These are phyloP conservation scores for Pseudovirgaria hyperparasitica DNA, from an alignment of 2,329 filamentous ascomycete genomes.

Conservation along the genomic window DNA sequence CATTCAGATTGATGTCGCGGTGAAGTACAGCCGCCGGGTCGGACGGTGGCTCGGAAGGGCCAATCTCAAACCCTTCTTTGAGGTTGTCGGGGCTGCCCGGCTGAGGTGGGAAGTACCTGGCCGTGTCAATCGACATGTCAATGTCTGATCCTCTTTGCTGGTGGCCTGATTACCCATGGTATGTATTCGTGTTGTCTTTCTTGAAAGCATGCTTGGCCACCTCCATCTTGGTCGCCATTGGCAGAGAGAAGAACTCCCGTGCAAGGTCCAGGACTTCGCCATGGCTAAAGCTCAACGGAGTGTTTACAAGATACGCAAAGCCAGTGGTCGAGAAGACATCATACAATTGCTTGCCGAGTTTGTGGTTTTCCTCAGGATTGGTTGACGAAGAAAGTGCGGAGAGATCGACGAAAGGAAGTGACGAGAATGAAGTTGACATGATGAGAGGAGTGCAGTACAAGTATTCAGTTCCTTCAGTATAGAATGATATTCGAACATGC, in stretches of 20 bases:
- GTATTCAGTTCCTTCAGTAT: background rate
- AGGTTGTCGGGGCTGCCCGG: constrained; percentile 28
- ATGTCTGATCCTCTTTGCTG: background rate
- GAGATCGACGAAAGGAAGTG: constrained; percentile 31
- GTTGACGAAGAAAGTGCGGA: constrained; percentile 16
- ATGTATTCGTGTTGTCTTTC: constrained; percentile 29
- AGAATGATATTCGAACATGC: too few species aligned
- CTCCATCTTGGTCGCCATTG: constrained; percentile 11
- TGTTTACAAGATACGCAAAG: constrained; percentile 33
- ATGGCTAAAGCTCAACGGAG: constrained; percentile 29
- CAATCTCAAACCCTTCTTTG: constrained; percentile 36
- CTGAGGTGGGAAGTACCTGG: constrained; percentile 32
- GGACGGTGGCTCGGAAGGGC: constrained; percentile 13
- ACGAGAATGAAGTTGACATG: constrained; percentile 31
- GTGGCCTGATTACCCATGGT: constrained; percentile 21
- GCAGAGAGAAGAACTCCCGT: constrained; percentile 13
- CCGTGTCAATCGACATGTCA: constrained; percentile 7
- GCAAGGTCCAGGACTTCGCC: constrained; percentile 30
- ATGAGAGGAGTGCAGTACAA: constrained; percentile 9
- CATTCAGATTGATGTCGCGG: constrained; percentile 25
- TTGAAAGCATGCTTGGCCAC: constrained; percentile 31
- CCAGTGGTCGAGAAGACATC: constrained; percentile 33
- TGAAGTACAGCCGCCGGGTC: constrained; percentile 3
- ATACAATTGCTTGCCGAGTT: constrained; percentile 26
- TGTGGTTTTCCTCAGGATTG: constrained; percentile 14